These are phyloP conservation scores for Diaporthe nobilis DNA, from an alignment of 2,329 filamentous ascomycete genomes.

Conservation along the genomic window DNA sequence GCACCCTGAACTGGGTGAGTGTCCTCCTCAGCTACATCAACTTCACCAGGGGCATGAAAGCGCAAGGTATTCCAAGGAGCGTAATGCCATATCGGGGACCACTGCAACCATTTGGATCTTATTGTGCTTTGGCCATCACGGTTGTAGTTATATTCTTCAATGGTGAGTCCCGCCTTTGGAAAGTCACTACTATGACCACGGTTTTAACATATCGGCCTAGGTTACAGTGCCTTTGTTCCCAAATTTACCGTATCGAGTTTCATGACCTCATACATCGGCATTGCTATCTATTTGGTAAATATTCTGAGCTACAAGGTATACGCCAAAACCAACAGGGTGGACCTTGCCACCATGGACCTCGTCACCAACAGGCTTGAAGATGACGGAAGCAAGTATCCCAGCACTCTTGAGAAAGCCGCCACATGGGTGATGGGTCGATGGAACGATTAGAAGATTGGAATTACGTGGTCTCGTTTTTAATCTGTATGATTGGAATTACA, in stretches of 20 bases:
- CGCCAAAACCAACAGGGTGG: conserved; percentile 68
- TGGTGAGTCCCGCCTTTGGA: conserved; percentile 51
- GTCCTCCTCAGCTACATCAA: conserved; percentile 56
- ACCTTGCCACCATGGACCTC: conserved; percentile 69
- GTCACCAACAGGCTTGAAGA: conserved; percentile 59
- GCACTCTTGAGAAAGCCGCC: background rate
- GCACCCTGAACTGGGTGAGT: conserved; percentile 60
- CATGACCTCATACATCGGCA: conserved; percentile 67
- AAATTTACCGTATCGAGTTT: conserved; percentile 73
- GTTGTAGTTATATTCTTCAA: conserved; percentile 71
- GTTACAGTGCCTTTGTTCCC: conserved; percentile 27
- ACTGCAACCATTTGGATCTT: conserved; percentile 57
- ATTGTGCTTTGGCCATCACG: conserved; percentile 51
- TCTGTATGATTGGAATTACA: background rate
- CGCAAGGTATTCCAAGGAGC: conserved; percentile 46
- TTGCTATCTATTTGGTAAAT: conserved; percentile 65
- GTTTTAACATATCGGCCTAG: conserved; percentile 52
- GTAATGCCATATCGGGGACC: conserved; percentile 55
- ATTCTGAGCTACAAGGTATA: conserved; percentile 74
- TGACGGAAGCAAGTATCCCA: background rate
- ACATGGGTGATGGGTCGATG: background rate
- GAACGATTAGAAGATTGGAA: background rate
- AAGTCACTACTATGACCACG: no score
- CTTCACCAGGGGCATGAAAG: conserved; percentile 52
- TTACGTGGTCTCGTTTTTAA: no score